Base-by-base conservation (phyloP, 345 rosid genomes). In the Arabidopsis suecica region DNA sequence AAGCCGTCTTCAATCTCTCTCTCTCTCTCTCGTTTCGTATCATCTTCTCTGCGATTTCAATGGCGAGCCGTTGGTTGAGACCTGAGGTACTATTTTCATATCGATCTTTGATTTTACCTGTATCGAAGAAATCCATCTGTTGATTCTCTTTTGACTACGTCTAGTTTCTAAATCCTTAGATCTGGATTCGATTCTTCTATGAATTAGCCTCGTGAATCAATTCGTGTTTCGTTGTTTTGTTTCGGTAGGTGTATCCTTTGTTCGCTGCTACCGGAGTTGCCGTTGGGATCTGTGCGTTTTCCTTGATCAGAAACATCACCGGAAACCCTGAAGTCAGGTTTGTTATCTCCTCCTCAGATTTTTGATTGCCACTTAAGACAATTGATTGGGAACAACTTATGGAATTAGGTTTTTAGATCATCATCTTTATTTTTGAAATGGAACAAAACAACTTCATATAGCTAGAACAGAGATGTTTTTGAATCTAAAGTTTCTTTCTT, bases 301-400 rank as follows among this genome's bases (percentile, higher is more conserved):
- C 84, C 78, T 77, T 95, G 83, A 86, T 88, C 34, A 93, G 98
- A 36, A 84, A 95, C 83, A 83, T 95, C 85, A 83, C 88, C 87
- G 86, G 83, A 82, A 93, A 93, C 63, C 98, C 98, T 63, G 98
- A 93, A 88, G 98, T 93, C 88, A 91, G 98, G 98, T 91, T 12
- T 65, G 50, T 69, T 41, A 14, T n/a, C 38, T n/a, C 38, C 40
- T 69, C 56, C 64, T 66, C 1, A 1, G 51, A 2, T 51, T 34
- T 20, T 60, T 25, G 13, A 10, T 34, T 16, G 16, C 6, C 3
- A 7, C 53, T 10, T 7, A 5, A 36, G 22, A 2, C 36, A 37
- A 13, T 37, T 42, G 44, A n/a, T n/a, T 70, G 20, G 65, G 28
- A 40, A 11, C 42, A n/a, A 14, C 4, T 33, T 6, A n/a, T 9